These are phyloP conservation scores for Sclerotinia borealis DNA, from an alignment of 2,329 filamentous ascomycete genomes.

Conservation along the genomic window DNA sequence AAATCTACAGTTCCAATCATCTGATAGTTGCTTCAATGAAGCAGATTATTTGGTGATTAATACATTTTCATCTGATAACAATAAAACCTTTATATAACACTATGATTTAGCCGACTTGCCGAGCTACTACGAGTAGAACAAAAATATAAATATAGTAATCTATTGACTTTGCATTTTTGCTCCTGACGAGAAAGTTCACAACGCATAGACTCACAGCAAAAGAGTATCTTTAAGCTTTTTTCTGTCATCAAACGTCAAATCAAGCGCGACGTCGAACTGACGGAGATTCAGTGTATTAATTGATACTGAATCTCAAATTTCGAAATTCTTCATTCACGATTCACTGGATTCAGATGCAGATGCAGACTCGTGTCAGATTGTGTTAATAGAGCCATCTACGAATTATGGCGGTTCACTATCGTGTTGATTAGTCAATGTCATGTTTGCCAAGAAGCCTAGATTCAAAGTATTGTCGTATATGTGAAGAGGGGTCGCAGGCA, in stretches of 20 bases:
- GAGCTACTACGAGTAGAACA: not conserved
- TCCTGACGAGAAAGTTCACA: not conserved
- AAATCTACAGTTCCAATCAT: not conserved
- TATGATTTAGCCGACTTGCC: not conserved
- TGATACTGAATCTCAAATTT: not conserved
- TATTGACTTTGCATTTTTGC: no score
- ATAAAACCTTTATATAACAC: no score
- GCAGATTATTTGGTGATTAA: no score
- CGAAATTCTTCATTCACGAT: not conserved
- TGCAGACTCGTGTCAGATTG: not conserved
- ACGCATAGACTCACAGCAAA: no score
- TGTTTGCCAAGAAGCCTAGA: constrained; percentile 17
- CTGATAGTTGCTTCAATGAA: not conserved
- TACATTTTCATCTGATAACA: no score
- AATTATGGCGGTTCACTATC: not conserved
- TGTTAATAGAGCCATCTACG: not conserved
- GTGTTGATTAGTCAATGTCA: not conserved
- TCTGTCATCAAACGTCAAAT: no score
- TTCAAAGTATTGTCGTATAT: constrained; percentile 27
- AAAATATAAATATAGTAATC: no score
- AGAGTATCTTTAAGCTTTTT: no score
- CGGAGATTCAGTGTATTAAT: not conserved
- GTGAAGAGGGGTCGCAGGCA: not conserved
- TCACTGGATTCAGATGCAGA: not conserved
- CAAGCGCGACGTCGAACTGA: not conserved